phyloP scores from a whole-genome alignment of 768 basidiomycete species.

The Boletus rubescentipes region DNA sequence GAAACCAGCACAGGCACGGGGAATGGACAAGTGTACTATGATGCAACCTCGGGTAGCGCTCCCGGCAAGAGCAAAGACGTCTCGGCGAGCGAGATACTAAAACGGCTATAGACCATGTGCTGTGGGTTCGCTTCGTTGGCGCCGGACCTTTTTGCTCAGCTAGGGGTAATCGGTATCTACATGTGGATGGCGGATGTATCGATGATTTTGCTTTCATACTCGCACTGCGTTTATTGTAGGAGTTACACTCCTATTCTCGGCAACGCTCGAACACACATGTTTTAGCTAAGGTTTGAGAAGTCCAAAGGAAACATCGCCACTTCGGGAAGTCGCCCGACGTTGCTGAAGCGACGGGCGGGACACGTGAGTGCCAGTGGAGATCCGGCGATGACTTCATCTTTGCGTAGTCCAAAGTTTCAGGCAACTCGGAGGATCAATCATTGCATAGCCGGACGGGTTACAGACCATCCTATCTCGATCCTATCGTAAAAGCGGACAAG shows the following conservation, averaged over 20 bases:
- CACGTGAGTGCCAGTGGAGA: background rate
- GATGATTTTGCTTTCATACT: slow-evolving; percentile 1
- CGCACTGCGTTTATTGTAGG: background rate
- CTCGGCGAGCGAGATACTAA: slow-evolving; percentile 42
- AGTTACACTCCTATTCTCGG: background rate
- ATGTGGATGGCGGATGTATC: background rate
- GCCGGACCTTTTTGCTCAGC: background rate
- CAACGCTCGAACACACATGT: background rate
- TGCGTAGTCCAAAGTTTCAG: background rate
- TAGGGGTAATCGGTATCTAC: no score
- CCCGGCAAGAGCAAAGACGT: slow-evolving; percentile 15
- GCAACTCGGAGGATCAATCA: background rate
- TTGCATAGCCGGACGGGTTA: background rate
- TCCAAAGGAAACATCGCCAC: background rate
- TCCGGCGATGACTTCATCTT: background rate
- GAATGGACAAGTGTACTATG: slow-evolving; percentile 23
- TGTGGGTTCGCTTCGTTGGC: background rate
- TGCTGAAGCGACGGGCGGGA: background rate
- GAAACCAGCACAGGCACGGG: slow-evolving; percentile 18
- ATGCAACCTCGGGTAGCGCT: slow-evolving; percentile 14
- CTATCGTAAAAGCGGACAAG: background rate
- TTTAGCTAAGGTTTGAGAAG: no score
- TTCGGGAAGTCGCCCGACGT: background rate
- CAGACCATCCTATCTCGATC: background rate
- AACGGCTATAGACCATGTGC: slow-evolving; percentile 18